phyloP scores from a whole-genome alignment of 208 protist species.

The Acanthamoeba rhysodes region DNA sequence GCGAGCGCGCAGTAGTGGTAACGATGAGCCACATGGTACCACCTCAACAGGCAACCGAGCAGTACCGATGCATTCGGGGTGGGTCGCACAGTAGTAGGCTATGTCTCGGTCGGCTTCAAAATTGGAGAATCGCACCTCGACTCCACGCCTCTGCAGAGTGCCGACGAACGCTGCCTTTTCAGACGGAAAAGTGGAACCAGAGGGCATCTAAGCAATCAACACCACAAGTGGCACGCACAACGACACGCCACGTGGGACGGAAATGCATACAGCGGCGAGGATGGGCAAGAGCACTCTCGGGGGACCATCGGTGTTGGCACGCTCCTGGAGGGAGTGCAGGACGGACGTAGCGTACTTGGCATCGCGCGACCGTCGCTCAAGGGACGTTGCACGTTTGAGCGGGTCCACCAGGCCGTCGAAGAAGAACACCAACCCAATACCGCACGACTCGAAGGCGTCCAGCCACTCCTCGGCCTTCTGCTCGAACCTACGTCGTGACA shows the following conservation, averaged over 20 bases:
- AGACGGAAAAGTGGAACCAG: not conserved
- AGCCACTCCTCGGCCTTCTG: not conserved
- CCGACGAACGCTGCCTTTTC: not conserved
- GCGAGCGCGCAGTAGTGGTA: not conserved
- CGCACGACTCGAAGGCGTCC: slow-evolving; percentile 12
- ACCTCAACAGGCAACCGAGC: not conserved
- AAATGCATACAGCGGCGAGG: not conserved
- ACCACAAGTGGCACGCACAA: not conserved
- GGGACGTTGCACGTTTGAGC: slow-evolving; percentile 47
- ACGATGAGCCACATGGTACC: not conserved
- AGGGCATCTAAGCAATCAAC: not conserved
- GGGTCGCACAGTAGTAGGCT: not conserved
- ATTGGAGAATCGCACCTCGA: slow-evolving; percentile 23
- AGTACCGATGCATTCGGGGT: slow-evolving; percentile 10
- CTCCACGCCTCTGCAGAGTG: not conserved
- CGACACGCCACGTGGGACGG: not conserved
- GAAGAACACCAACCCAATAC: slow-evolving; percentile 5
- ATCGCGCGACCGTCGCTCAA: slow-evolving; percentile 45
- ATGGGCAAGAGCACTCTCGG: not conserved
- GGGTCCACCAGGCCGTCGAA: slow-evolving; percentile 42
- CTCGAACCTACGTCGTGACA: not conserved
- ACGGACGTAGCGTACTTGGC: not conserved
- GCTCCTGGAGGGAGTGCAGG: not conserved
- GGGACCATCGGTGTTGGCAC: not conserved
- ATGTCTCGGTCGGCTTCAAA: slow-evolving; percentile 60